phyloP scores from a whole-genome alignment of 495 filamentous ascomycete genomes.

The Penicillium maclennaniae region DNA sequence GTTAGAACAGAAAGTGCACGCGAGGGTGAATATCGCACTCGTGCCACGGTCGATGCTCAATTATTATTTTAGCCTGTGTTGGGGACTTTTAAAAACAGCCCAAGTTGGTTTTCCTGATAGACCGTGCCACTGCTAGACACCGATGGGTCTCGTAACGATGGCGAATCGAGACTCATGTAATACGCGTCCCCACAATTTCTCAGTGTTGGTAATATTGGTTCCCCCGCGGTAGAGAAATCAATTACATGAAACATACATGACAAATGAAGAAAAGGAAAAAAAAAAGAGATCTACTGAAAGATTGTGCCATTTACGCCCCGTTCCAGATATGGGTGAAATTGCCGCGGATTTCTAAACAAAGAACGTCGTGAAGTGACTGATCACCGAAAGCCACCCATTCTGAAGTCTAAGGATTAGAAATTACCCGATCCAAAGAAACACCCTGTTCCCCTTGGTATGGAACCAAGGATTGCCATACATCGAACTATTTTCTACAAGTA shows the following conservation, averaged over 20 bases:
- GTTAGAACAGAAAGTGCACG: constrained; percentile 18
- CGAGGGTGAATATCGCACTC: constrained; percentile 1
- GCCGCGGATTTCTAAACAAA: constrained; percentile 18
- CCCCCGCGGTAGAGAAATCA: not conserved
- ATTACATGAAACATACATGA: not conserved
- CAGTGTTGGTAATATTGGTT: constrained; percentile 6
- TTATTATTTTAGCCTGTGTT: no score
- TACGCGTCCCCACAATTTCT: constrained; percentile 16
- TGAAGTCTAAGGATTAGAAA: constrained; percentile 9
- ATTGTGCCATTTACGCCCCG: constrained; percentile 19
- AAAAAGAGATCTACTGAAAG: constrained; percentile 14
- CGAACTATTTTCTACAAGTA: not conserved
- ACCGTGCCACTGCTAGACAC: not conserved
- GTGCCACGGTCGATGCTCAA: no score
- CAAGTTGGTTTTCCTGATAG: not conserved
- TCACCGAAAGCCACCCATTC: constrained; percentile 4
- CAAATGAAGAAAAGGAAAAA: constrained; percentile 13
- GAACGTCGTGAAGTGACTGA: constrained; percentile 11
- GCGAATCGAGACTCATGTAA: not conserved
- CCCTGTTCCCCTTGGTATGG: not conserved
- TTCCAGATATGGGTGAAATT: constrained; percentile 6
- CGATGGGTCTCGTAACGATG: not conserved
- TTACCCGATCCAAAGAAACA: constrained; percentile 28
- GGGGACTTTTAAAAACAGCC: not conserved
- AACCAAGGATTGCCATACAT: constrained; percentile 16